Percentiles rank a stretch among this genome's conserved stretches.
phyloP scores from a whole-genome alignment of 2,329 filamentous ascomycete genomes.

The Aspergillus ochraceus region DNA sequence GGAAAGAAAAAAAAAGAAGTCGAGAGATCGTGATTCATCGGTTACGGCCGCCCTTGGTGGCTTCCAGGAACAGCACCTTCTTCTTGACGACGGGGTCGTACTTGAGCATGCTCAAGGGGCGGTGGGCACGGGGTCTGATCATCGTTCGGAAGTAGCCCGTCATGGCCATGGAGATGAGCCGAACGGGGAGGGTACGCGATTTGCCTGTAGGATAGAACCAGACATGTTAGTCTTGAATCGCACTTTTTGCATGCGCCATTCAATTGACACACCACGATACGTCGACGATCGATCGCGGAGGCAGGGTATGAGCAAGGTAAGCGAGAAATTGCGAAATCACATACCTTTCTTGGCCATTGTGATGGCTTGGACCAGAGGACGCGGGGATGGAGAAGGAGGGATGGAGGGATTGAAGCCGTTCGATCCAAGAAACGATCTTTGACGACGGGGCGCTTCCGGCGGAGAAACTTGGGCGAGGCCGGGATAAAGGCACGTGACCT shows the following conservation, averaged over 20 bases:
- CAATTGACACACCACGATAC: too few species aligned
- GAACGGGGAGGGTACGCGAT: slow-evolving; percentile 87
- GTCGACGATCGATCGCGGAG: too few species aligned
- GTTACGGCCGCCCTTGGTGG: slow-evolving; percentile 71
- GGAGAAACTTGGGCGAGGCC: not conserved
- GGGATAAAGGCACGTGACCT: not conserved
- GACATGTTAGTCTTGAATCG: not conserved
- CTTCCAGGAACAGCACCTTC: slow-evolving; percentile 93
- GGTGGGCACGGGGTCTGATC: slow-evolving; percentile 73
- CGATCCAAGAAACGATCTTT: not conserved
- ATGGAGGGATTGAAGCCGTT: not conserved
- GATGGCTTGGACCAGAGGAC: slow-evolving; percentile 4
- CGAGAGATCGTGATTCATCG: slow-evolving; percentile 27
- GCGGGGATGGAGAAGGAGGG: not conserved
- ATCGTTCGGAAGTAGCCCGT: slow-evolving; percentile 97
- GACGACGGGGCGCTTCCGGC: not conserved
- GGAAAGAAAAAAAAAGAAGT: not conserved
- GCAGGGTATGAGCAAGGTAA: too few species aligned
- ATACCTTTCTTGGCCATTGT: slow-evolving; percentile 49
- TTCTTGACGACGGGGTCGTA: slow-evolving; percentile 97
- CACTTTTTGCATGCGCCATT: not conserved
- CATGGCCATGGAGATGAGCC: slow-evolving; percentile 97
- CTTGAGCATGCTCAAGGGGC: slow-evolving; percentile 95
- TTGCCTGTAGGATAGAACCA: slow-evolving; percentile 61
- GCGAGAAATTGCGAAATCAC: not conserved